Percentiles rank a stretch among this genome's conserved stretches.
phyloP scores from a whole-genome alignment of 179 eudicot genomes.

The Nepenthes alata region DNA sequence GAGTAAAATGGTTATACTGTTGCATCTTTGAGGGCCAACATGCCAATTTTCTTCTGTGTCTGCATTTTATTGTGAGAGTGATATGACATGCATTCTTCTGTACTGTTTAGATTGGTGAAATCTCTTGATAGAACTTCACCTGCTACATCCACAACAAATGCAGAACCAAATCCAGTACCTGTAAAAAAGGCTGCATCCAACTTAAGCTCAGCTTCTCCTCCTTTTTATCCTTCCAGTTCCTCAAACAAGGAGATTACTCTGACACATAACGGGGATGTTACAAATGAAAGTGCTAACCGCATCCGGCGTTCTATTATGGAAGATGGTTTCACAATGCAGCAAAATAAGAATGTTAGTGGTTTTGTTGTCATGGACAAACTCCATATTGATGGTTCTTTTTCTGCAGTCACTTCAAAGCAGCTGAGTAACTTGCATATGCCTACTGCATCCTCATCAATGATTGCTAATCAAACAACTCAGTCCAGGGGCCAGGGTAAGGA shows the following conservation, averaged over 20 bases:
- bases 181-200: constrained; percentile 57
- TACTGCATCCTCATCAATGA: constrained; percentile 29
- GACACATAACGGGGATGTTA: constrained; percentile 42
- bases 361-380: constrained; percentile 38
- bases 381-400: constrained; percentile 29
- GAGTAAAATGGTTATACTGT: constrained; percentile 16
- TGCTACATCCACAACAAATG: constrained; percentile 25
- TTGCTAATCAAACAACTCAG: constrained; percentile 20
- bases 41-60: not conserved
- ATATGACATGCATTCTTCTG: not conserved
- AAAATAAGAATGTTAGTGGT: constrained; percentile 39
- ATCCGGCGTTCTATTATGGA: constrained; percentile 20
- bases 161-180: constrained; percentile 29
- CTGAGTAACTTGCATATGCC: constrained; percentile 26
- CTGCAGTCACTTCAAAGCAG: constrained; percentile 33
- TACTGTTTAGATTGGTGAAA: constrained; percentile 31
- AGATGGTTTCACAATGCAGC: constrained; percentile 21
- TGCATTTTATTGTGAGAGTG: not conserved
- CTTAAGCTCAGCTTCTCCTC: constrained; percentile 87
- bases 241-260: constrained; percentile 40
- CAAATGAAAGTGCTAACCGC: constrained; percentile 35
- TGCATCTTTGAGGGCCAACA: not conserved
- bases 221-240: constrained; percentile 81
- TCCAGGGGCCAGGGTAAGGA: not conserved
- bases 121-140: constrained; percentile 34